These are phyloP conservation scores for Brassica incana DNA, from an alignment of 345 rosid species.

Conservation along the genomic window DNA sequence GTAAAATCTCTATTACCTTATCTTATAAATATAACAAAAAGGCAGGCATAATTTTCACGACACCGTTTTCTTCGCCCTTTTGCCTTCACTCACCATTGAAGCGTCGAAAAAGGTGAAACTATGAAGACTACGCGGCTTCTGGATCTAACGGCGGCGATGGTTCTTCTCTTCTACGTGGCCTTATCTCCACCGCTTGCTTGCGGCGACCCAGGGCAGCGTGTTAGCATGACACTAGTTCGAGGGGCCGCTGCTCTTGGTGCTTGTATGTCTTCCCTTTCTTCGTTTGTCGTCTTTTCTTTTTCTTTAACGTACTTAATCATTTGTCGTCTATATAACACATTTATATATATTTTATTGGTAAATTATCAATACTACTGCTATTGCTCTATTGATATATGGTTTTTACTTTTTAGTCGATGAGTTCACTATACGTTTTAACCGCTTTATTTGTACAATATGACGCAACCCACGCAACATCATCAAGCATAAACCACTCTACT, in stretches of 20 bases:
- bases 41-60: not conserved
- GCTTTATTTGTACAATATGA: not conserved
- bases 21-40: not conserved
- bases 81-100: conserved; percentile 16
- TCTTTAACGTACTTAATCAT: not conserved
- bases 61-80: not conserved
- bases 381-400: not conserved
- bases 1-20: not conserved
- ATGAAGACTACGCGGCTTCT: conserved; percentile 11
- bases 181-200: conserved; percentile 39
- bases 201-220: conserved; percentile 32
- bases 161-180: conserved; percentile 35
- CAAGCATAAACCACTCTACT: not conserved
- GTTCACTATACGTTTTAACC: not conserved
- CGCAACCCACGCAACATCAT: not conserved
- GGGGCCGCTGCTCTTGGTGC: conserved; percentile 66
- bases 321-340: not conserved
- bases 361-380: not conserved
- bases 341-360: not conserved
- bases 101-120: not conserved
- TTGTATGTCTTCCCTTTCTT: conserved; percentile 45
- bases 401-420: not conserved
- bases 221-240: conserved; percentile 72
- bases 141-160: conserved; percentile 16
- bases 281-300: not conserved